These are phyloP conservation scores for Hemisphaericaspora subhashii DNA, from an alignment of 1,139 yeast species.

Conservation along the genomic window DNA sequence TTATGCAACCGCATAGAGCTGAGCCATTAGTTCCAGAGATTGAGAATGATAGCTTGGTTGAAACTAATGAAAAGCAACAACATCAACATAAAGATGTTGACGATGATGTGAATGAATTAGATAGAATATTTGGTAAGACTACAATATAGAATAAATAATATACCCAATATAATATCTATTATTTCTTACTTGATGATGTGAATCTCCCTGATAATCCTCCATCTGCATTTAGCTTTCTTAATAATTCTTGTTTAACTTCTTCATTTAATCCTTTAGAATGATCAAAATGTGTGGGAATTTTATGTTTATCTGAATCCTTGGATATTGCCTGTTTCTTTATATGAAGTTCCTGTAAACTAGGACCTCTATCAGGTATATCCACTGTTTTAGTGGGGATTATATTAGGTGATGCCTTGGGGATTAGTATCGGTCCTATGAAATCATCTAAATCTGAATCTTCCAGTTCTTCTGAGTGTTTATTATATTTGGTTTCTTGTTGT, in stretches of 20 bases:
- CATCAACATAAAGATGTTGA: conserved; percentile 10
- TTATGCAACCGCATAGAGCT: conserved; percentile 34
- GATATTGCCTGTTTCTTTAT: conserved; percentile 9
- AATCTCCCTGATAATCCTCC: conserved; percentile 16
- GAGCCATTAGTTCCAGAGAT: conserved; percentile 4
- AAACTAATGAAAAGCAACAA: not conserved
- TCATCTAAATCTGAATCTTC: conserved; percentile 11
- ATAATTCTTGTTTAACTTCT: conserved; percentile 17
- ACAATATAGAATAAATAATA: conserved; percentile 10
- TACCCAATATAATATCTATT: not conserved
- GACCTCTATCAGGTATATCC: conserved; percentile 5
- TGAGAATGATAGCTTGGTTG: conserved; percentile 3
- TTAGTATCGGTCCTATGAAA: conserved; percentile 10
- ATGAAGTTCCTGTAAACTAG: conserved; percentile 14
- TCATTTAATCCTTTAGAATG: conserved; percentile 14
- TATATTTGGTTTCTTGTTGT: not conserved
- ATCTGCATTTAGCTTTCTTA: conserved; percentile 13
- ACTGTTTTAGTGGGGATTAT: not conserved
- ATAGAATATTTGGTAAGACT: conserved; percentile 29
- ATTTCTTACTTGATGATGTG: conserved; percentile 10
- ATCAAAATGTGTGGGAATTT: conserved; percentile 15
- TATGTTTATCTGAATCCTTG: conserved; percentile 5
- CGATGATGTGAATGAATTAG: conserved; percentile 26
- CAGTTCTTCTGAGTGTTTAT: not conserved
- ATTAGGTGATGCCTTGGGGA: not conserved